Base-by-base conservation (phyloP, 805 yeast species). In the Wickerhamomyces sydowiorum region DNA sequence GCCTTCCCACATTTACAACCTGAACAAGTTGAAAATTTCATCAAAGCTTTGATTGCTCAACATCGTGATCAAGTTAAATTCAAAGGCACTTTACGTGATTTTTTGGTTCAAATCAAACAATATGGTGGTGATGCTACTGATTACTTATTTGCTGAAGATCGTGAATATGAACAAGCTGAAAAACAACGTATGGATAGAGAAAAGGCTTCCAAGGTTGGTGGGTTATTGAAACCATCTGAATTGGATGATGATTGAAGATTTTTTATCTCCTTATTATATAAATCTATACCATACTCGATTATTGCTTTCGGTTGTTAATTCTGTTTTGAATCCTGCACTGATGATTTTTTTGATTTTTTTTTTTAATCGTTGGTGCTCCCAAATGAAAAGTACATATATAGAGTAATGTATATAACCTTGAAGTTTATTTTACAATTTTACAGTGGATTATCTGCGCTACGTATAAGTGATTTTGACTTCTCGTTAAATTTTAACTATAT, bases 51-150 rank as follows among this genome's bases (percentile, higher is more conserved):
- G 60, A 76, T 86, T 30, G 64, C 76, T 14, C 80, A 82, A 41
- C 87, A 87, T 59, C 80, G 75, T 45, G 93, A 87, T 55, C 81
- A 80, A 46, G 61, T 64, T 48, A 84, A 79, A 59, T 93, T 93
- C 70, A 82, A 80, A 64, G 87, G 87, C 40, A 82, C 85, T 10
- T 72, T 93, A 54, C 82, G 98, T 65, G 99, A 93, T 66, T 93
- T 93, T 77, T 75, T 93, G 61, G 95, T 93, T 34, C 98, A 93
- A 69, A 86, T 91, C 63, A 90, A 89, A 66, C 96, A 91, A 66
- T 79, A 76, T 58, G 99, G 98, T 46, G 98, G 98, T 24, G 96
- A 87, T 61, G 81, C 95, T 43, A 88, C 96, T 19, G 97, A 90
- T 61, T 93, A 93, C 61, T 71, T 91, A 61, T 91, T 82, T 65